These are phyloP conservation scores for Neckera pumila DNA, from an alignment of 225 moss, liverwort and hornwort genomes.

Conservation along the genomic window DNA sequence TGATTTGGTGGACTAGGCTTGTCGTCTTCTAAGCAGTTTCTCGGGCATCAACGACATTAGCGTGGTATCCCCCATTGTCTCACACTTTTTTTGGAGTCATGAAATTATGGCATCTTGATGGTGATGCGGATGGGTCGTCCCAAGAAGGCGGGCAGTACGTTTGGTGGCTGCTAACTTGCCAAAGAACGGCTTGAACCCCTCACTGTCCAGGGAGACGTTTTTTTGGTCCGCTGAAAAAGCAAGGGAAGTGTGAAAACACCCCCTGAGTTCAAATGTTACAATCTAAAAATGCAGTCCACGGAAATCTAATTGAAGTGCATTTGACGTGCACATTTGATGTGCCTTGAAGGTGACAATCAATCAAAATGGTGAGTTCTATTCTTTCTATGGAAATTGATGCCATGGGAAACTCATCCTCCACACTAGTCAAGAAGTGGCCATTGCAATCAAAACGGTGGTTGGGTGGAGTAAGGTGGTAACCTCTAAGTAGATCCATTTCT, in stretches of 20 bases:
- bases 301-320: no score
- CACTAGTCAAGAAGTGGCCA: rapidly evolving
- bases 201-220: no score
- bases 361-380: no score
- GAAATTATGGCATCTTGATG: neutral
- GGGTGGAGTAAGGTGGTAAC: neutral
- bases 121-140: neutral
- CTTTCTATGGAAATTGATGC: no score
- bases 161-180: neutral
- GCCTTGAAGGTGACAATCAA: no score
- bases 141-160: neutral
- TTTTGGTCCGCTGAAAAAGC: no score
- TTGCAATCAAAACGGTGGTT: no score
- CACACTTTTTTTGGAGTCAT: neutral
- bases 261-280: no score
- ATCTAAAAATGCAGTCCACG: no score
- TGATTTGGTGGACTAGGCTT: neutral
- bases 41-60: neutral
- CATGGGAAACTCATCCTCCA: no score
- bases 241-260: no score
- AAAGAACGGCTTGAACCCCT: neutral
- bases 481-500: no score
- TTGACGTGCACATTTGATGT: rapidly evolving
- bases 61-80: neutral
- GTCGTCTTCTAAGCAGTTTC: neutral